Evolutionary conservation across 2,329 filamentous ascomycete species (phyloP).

Genomic region (Claviceps cyperi): DNA sequence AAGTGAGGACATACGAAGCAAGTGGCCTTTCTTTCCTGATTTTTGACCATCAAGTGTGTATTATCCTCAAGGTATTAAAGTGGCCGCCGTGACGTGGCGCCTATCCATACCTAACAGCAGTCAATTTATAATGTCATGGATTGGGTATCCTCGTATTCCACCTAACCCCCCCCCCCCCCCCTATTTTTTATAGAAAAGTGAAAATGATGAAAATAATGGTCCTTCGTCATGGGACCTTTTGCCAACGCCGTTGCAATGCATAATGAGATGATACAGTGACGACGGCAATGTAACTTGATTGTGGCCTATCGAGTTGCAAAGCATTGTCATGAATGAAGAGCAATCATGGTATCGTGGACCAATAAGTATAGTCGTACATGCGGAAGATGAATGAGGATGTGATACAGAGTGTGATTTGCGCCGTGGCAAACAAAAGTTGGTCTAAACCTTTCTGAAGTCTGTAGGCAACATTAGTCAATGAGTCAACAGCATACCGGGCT

Average conservation of each 20-base stretch:
- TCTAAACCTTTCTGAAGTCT: constrained; percentile 46
- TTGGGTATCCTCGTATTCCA: constrained; percentile 24
- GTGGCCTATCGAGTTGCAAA: constrained; percentile 13
- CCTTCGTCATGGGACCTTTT: constrained; percentile 18
- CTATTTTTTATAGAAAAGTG: constrained; percentile 3
- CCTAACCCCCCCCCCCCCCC: constrained; percentile 18
- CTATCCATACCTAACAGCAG: constrained; percentile 12
- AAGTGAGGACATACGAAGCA: too few relatives aligned
- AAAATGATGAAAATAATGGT: constrained; percentile 12
- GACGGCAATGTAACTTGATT: constrained; percentile 7
- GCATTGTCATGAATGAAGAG: constrained; percentile 13
- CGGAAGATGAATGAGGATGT: constrained; percentile 11
- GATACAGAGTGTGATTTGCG: constrained; percentile 6
- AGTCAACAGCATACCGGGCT: not conserved
- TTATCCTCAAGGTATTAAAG: constrained; percentile 17
- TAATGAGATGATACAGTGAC: constrained; percentile 26
- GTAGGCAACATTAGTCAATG: not conserved
- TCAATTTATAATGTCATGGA: constrained; percentile 28
- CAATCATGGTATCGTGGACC: constrained; percentile 35
- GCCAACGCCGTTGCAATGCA: constrained; percentile 47
- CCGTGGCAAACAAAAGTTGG: constrained; percentile 6
- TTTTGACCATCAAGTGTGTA: constrained; percentile 9
- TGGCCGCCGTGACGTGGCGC: constrained; percentile 7
- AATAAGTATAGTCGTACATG: constrained; percentile 27
- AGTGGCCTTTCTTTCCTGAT: not conserved